These are phyloP conservation scores for Sporothrix dimorphospora DNA, from an alignment of 2,329 filamentous ascomycete species.

Conservation along the genomic window DNA sequence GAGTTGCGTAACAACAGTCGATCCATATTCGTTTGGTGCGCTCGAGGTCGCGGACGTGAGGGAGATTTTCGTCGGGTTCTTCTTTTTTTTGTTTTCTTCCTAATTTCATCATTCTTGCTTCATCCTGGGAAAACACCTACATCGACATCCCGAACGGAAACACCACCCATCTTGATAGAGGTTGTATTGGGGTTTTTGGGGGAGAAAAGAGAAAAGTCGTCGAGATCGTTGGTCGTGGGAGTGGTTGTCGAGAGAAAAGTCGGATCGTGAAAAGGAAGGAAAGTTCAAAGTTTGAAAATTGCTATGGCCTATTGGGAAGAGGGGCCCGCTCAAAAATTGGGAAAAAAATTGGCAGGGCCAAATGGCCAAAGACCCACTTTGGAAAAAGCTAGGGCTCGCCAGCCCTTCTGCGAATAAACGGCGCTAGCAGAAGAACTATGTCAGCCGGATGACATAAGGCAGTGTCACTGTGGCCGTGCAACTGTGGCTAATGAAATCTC, in stretches of 20 bases:
- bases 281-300: background rate
- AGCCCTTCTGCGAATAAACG: constrained; percentile 5
- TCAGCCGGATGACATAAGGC: background rate
- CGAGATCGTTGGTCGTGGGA: constrained; percentile 19
- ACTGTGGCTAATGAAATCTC: constrained; percentile 10
- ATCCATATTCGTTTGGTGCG: constrained; percentile 11
- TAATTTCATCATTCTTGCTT: constrained; percentile 24
- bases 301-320: background rate
- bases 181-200: constrained; percentile 29
- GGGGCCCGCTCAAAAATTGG: constrained; percentile 17
- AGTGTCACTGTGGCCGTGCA: constrained; percentile 3
- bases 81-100: constrained; percentile 15
- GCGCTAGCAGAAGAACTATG: background rate
- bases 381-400: constrained; percentile 21
- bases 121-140: constrained; percentile 56
- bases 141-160: constrained; percentile 84
- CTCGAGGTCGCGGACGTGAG: constrained; percentile 25
- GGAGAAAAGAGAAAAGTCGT: constrained; percentile 19
- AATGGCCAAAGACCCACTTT: background rate
- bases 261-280: background rate
- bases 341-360: background rate
- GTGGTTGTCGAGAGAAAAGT: constrained; percentile 29
- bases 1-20: constrained; percentile 9
- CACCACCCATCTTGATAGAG: constrained; percentile 69
- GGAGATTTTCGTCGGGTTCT: constrained; percentile 13